Percentiles rank a stretch among this genome's conserved stretches.
Conservation (phyloP, 768 basidiomycete species). For the Rhizopogon sp. region DNA sequence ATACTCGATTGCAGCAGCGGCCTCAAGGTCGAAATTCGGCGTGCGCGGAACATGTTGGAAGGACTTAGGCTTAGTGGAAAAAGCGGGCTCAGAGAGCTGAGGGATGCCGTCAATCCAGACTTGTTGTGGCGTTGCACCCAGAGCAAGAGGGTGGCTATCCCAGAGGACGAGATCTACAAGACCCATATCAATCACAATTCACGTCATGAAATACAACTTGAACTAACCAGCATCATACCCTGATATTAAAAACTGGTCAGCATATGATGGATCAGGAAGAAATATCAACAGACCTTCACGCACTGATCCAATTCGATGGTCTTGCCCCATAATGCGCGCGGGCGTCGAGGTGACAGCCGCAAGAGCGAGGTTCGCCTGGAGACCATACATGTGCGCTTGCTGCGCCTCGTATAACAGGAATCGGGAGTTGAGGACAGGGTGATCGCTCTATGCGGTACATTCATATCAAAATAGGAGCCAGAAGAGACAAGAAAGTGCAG, state of each 20-base stretch:
- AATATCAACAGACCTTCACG: conserved; percentile 39
- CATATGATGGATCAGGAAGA: background rate
- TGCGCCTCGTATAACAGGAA: conserved; percentile 55
- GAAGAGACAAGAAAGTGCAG: conserved; percentile 21
- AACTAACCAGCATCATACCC: conserved; percentile 66
- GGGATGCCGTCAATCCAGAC: conserved; percentile 84
- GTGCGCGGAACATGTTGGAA: conserved; percentile 49
- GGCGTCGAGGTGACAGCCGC: conserved; percentile 69
- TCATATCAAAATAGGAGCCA: background rate
- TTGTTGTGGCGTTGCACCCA: conserved; percentile 77
- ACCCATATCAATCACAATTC: conserved; percentile 5
- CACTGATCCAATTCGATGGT: conserved; percentile 67
- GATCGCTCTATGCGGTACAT: conserved; percentile 38
- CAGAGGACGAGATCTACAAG: conserved; percentile 62
- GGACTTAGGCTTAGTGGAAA: conserved; percentile 46
- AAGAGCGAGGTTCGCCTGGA: conserved; percentile 60
- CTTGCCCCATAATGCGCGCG: conserved; percentile 64
- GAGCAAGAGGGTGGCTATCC: conserved; percentile 72
- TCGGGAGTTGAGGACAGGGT: conserved; percentile 51
- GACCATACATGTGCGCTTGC: conserved; percentile 68
- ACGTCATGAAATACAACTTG: background rate
- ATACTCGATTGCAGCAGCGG: conserved; percentile 51
- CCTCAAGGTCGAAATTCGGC: conserved; percentile 64
- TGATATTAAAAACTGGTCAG: conserved; percentile 12
- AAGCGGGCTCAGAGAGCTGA: conserved; percentile 48